A percentile compares a stretch with the other conserved stretches of the same genome.
These are phyloP conservation scores for Guillardia theta DNA, from an alignment of 78 protist genomes.

Conservation along the genomic window DNA sequence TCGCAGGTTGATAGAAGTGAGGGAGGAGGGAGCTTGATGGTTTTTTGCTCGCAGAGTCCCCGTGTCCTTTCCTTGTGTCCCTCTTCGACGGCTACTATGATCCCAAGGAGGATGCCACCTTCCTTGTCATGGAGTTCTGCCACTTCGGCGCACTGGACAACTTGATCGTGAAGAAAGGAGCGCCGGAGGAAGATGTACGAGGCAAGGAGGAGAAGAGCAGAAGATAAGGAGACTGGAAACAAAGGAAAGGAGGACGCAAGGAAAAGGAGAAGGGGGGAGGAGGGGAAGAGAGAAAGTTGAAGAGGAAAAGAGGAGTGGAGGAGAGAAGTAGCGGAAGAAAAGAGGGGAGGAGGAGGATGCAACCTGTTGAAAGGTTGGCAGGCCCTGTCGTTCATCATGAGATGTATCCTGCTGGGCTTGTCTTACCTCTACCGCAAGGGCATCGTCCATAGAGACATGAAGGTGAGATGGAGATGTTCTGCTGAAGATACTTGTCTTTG, in stretches of 20 bases:
- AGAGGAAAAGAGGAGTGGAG: not conserved
- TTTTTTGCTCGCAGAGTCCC: not conserved
- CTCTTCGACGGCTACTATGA: not conserved
- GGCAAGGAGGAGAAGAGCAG: not conserved
- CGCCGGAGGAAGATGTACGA: no score
- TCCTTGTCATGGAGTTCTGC: not conserved
- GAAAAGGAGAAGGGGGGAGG: not conserved
- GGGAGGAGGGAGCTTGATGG: not conserved
- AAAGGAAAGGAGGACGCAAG: not conserved
- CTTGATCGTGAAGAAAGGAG: not conserved
- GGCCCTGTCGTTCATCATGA: not conserved
- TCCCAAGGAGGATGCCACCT: not conserved
- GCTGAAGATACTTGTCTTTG: no score
- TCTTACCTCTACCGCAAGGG: not conserved
- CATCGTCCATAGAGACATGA: conserved; percentile 18
- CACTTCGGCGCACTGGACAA: not conserved
- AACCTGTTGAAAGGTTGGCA: not conserved
- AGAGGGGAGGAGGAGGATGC: no score
- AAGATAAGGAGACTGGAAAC: not conserved
- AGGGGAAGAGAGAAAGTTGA: not conserved
- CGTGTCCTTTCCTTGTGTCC: not conserved
- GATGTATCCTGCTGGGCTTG: not conserved
- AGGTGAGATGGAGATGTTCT: not conserved
- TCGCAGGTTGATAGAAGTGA: not conserved
- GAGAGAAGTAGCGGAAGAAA: not conserved